Conservation (phyloP, 2,329 filamentous ascomycete species). For the Aspergillus melleus region DNA sequence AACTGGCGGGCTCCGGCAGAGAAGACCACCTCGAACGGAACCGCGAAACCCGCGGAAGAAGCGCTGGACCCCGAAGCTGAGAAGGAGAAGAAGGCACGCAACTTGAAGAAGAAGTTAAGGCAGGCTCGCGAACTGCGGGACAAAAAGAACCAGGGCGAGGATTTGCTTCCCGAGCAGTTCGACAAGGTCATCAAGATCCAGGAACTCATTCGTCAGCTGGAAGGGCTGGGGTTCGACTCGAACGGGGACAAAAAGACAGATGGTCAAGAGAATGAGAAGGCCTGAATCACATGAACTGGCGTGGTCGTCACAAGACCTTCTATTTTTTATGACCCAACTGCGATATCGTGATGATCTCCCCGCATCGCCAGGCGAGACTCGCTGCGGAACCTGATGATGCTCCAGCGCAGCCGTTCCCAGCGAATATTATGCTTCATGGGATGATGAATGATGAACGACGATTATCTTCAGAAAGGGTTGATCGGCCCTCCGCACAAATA, state of each 20-base stretch:
- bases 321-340: background rate
- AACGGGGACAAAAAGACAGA: constrained; percentile 65
- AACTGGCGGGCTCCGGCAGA: constrained; percentile 34
- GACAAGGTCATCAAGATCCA: constrained; percentile 98
- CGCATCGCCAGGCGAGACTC: background rate
- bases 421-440: background rate
- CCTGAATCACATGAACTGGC: constrained; percentile 11
- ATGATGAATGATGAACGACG: background rate
- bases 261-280: constrained; percentile 12
- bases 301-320: background rate
- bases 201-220: constrained; percentile 85
- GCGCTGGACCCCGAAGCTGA: constrained; percentile 69
- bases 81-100: constrained; percentile 88
- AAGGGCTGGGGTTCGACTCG: constrained; percentile 77
- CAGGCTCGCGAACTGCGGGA: constrained; percentile 87
- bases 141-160: constrained; percentile 85
- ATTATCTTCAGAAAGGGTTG: background rate
- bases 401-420: background rate
- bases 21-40: background rate
- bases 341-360: background rate
- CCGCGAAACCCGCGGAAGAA: constrained; percentile 24
- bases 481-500: background rate
- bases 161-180: constrained; percentile 87
- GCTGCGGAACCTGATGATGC: background rate
- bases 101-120: constrained; percentile 89